A percentile compares a stretch with the other conserved stretches of the same genome.
Conservation (phyloP, 1,284 basidiomycete genomes). For the Ustilago bromivora region DNA sequence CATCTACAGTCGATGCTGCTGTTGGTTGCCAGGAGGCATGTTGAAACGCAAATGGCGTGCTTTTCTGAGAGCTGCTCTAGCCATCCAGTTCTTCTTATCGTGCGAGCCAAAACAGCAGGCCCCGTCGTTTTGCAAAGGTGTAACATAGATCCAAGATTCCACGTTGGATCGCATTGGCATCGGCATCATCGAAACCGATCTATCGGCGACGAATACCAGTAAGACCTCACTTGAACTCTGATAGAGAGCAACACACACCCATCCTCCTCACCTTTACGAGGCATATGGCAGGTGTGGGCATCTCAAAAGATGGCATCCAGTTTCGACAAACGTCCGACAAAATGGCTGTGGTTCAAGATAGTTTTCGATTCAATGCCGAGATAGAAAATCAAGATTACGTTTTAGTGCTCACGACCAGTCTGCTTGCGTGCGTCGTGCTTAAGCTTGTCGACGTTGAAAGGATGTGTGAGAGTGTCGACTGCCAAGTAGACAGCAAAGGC, state of each 20-base stretch:
- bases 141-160: background rate
- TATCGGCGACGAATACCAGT: background rate
- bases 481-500: slow-evolving; percentile 63
- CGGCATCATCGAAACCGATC: slow-evolving; percentile 2
- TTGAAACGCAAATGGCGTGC: slow-evolving; percentile 25
- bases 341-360: background rate
- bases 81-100: slow-evolving; percentile 13
- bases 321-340: background rate
- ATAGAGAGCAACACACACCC: too few species aligned
- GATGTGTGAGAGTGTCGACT: slow-evolving; percentile 60
- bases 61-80: background rate
- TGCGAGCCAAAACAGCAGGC: slow-evolving; percentile 1
- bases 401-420: slow-evolving; percentile 36
- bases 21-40: slow-evolving; percentile 13
- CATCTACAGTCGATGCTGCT: background rate
- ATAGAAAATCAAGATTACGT: background rate
- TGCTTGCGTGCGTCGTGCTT: slow-evolving; percentile 64
- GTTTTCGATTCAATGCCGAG: slow-evolving; percentile 5
- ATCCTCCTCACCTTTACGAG: too few species aligned
- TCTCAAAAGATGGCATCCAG: background rate
- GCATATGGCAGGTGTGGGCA: background rate
- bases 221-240: background rate
- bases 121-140: background rate
- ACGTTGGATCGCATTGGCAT: background rate
- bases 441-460: slow-evolving; percentile 65